Evolutionary conservation across 2,329 filamentous ascomycete genomes (phyloP), one percentile per base, ranked within the genome.

Genomic region (Sclerotinia trifoliorum): DNA sequence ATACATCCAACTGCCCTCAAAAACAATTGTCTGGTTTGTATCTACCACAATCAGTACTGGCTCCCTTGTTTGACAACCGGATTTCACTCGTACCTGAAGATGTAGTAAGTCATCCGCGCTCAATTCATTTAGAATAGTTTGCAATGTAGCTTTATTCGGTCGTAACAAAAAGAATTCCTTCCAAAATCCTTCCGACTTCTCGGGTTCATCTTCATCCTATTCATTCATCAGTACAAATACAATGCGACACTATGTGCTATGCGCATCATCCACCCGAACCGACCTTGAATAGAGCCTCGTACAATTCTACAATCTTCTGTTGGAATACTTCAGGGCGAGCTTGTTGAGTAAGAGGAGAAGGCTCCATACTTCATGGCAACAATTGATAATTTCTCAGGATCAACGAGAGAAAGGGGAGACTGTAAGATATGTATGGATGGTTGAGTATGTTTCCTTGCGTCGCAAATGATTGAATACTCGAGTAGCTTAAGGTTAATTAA

Each of bases 341-440:
- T 84, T 97, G 93, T 81, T 96, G 93, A 68, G 94, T 97, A 78
- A 99, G 86, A 72, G 95, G 95, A 78, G 94, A 98, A 75, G 89
- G 86, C 83, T 96, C 92, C 92, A 96, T 96, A 67, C 67, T 74
- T 74, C 75, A 76, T 76, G 71, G 69, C 72, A 74, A 69, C 70
- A 73, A 64, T 68, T 29, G 35, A 46, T 62, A 39, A 39, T 49
- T 61, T 19, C 44, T 61, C 44, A 17, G 21, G 5, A 24, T 39
- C 15, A 49, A 29, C 17, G 54, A 39, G 17, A 21, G 4, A 11
- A 44, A 61, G 49, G 42, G 32, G 57, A 21, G 57, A 32, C 26
- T 3, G 3, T 26, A 8, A 26, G 26, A 29, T 21, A 46, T 29
- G 56, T 10, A 42, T 21, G 17, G 19, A 19, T 39, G 24, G 24